Conservation (phyloP, 73 alveolate genomes). For the Symbiodinium pilosum region DNA sequence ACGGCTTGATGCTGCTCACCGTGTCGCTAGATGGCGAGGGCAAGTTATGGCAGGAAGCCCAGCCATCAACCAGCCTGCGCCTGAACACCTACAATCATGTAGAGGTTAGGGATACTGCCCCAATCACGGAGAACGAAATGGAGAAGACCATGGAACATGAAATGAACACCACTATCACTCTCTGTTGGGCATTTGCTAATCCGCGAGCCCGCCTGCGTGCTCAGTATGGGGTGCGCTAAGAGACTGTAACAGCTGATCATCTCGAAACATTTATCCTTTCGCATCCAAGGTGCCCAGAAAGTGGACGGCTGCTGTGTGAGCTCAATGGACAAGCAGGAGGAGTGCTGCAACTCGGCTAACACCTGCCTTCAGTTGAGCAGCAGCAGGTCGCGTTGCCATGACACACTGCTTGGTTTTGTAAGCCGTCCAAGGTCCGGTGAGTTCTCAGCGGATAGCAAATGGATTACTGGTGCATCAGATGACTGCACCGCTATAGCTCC, state of each 20-base stretch:
- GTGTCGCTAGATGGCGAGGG: slow-evolving; percentile 84
- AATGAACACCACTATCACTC: too few relatives aligned
- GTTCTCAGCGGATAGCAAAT: slow-evolving; percentile 51
- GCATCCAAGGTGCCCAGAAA: slow-evolving; percentile 49
- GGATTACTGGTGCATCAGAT: slow-evolving; percentile 79
- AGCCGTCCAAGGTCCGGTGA: slow-evolving; percentile 39
- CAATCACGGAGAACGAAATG: too few relatives aligned
- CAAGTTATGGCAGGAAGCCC: slow-evolving; percentile 29
- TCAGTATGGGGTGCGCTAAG: too few relatives aligned
- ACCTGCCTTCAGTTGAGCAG: not conserved
- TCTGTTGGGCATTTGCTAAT: too few relatives aligned
- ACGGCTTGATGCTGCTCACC: slow-evolving; percentile 53
- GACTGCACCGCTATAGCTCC: slow-evolving; percentile 67
- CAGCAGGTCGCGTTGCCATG: not conserved
- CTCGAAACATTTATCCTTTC: not conserved
- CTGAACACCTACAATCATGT: too few relatives aligned
- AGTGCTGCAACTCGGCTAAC: slow-evolving; percentile 5
- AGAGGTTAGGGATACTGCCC: too few relatives aligned
- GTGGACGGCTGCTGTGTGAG: slow-evolving; percentile 72
- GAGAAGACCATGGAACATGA: too few relatives aligned
- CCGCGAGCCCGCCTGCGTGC: too few relatives aligned
- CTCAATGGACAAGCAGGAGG: slow-evolving; percentile 65
- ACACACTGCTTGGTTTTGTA: not conserved
- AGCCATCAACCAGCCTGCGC: too few relatives aligned
- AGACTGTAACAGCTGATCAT: too few relatives aligned